These are phyloP conservation scores for Lagenidium sp. DNA, from an alignment of 352 stramenopile genomes.

Conservation along the genomic window DNA sequence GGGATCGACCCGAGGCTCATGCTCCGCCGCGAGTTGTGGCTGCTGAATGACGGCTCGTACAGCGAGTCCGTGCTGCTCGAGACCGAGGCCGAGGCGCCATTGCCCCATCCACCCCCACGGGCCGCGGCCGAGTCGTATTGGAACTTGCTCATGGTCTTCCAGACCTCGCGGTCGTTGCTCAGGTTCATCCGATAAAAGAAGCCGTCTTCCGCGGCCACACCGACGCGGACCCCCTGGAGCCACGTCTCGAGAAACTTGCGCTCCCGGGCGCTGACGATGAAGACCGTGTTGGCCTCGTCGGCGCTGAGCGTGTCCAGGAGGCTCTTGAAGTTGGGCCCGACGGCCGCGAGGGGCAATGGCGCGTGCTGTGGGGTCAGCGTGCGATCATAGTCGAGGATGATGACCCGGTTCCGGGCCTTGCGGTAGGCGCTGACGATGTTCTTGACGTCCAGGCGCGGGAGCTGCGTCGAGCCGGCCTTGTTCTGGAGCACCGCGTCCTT, in stretches of 20 bases:
- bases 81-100: background rate
- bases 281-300: constrained; percentile 66
- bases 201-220: constrained; percentile 63
- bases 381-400: constrained; percentile 86
- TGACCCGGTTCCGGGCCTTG: constrained; percentile 64
- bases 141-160: constrained; percentile 84
- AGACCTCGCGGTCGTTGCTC: constrained; percentile 52
- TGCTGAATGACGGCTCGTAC: no score
- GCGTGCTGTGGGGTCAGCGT: constrained; percentile 73
- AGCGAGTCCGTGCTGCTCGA: background rate
- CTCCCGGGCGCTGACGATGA: constrained; percentile 68
- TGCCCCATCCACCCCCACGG: constrained; percentile 1
- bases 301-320: constrained; percentile 58
- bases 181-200: constrained; percentile 82
- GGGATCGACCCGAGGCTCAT: constrained; percentile 9
- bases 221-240: constrained; percentile 63
- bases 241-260: constrained; percentile 87
- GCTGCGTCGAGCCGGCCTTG: constrained; percentile 26
- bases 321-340: constrained; percentile 68
- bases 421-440: constrained; percentile 58
- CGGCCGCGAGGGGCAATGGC: constrained; percentile 66
- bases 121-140: constrained; percentile 49
- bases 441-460: constrained; percentile 53
- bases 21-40: constrained; percentile 3
- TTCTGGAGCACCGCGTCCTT: constrained; percentile 52